A percentile compares a stretch with the other conserved stretches of the same genome.
Conservation (phyloP, 345 rosid species). For the Citrus medica region DNA sequence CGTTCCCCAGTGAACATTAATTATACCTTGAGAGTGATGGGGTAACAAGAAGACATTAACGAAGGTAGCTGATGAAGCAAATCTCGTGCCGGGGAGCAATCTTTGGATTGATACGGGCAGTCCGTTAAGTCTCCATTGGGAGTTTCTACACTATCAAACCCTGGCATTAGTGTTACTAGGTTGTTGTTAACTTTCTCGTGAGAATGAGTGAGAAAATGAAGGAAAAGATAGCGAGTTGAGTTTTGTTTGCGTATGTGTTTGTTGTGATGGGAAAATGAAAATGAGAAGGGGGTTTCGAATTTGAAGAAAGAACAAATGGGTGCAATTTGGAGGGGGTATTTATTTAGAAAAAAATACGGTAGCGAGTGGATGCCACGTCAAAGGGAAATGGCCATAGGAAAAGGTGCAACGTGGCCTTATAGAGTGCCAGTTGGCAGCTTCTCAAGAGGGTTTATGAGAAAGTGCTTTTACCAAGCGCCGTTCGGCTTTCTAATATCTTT, state of each 20-base stretch:
- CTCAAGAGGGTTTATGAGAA: constrained; percentile 3
- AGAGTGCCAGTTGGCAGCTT: constrained; percentile 39
- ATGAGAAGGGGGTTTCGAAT: neutral
- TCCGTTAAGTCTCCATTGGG: constrained; percentile 24
- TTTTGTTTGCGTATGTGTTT: neutral
- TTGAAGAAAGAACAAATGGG: neutral
- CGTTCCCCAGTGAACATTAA: neutral
- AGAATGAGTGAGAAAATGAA: neutral
- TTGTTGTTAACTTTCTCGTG: neutral
- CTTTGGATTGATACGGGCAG: constrained; percentile 32
- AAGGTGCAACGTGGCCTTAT: constrained; percentile 45
- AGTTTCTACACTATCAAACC: constrained; percentile 27
- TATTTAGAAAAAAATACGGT: constrained; percentile 26
- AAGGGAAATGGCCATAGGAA: constrained; percentile 16
- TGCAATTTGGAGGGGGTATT: constrained; percentile 24
- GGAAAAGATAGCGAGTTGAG: neutral
- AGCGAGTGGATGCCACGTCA: constrained; percentile 63
- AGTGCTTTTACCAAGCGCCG: constrained; percentile 21
- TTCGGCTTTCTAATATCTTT: neutral
- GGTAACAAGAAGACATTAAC: constrained; percentile 52
- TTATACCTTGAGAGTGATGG: constrained; percentile 78
- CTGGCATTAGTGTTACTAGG: constrained; percentile 28
- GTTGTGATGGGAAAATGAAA: neutral
- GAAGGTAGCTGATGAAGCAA: constrained; percentile 39
- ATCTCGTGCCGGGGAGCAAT: constrained; percentile 30